Evolutionary conservation across 2,329 filamentous ascomycete species (phyloP), one percentile per base, ranked within the genome.

Genomic region (Colletotrichum euphorbiae): DNA sequence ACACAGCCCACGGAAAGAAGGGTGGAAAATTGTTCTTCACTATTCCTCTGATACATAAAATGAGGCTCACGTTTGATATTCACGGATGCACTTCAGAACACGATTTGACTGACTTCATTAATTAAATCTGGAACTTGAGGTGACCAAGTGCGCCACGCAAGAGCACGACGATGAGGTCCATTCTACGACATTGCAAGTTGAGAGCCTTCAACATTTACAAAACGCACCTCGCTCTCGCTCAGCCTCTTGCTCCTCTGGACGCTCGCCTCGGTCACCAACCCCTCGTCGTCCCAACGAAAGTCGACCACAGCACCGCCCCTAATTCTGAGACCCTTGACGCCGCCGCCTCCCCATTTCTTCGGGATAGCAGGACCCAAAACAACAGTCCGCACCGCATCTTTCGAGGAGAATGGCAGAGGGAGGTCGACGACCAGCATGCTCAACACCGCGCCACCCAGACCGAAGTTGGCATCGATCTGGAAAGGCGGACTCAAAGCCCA

Each of bases 381-480:
- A 6, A 85, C 80, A 0, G 73, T 80, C 56, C 78, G 75, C 12
- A 57, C 52, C 2, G 70, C 72, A 0, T 65, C 72, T 2, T 13
- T 51, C 3, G 52, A 52, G 42, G 71, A 72, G n/a, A 72, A 66
- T 11, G 74, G 38, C 7, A 75, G 69, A 0, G 81, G 80, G 45
- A 85, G 58, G 73, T 87, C 83, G n/a, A 86, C 80, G 54, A 85
- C 78, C 45, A 87, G 73, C 84, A 87, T 84, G 65, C 79, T 78
- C 61, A 87, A 67, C 58, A 86, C 78, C 0, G 83, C 84, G 0
- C 84, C 86, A 3, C 78, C 78, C 21, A 82, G 74, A 1, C 85
- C 86, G 69, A 86, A 88, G 72, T 89, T 89, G 6, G 85, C 87
- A 73, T 89, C 86, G 64, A 88, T 87, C 76, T 89, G 86, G 70